These are phyloP conservation scores for Cercophora samala DNA, from an alignment of 495 filamentous ascomycete genomes.

Conservation along the genomic window DNA sequence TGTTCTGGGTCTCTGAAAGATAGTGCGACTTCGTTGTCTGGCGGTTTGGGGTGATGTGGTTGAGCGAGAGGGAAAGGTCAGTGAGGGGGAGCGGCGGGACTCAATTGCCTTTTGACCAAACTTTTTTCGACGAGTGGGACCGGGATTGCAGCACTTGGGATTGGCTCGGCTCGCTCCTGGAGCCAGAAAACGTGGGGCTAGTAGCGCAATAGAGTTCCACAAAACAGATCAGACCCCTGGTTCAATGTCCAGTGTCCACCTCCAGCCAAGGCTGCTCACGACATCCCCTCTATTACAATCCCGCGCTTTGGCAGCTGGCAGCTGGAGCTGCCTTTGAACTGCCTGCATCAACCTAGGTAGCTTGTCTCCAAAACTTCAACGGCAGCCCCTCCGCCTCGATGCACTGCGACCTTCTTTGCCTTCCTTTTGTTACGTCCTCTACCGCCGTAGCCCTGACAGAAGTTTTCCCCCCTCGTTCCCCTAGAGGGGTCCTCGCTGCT, in stretches of 20 bases:
- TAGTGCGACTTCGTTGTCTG: conserved; percentile 71
- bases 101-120: conserved; percentile 33
- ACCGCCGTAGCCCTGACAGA: background rate
- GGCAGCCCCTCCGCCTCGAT: conserved; percentile 9
- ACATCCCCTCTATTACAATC: background rate
- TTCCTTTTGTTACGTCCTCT: background rate
- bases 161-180: conserved; percentile 14
- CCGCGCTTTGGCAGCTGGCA: conserved; percentile 17
- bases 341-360: background rate
- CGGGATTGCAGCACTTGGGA: conserved; percentile 7
- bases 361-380: background rate
- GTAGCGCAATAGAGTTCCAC: conserved; percentile 4
- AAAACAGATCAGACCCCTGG: background rate
- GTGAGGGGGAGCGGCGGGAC: conserved; percentile 34
- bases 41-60: conserved; percentile 35
- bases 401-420: background rate
- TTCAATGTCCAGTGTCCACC: background rate
- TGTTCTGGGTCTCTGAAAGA: conserved; percentile 39
- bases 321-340: background rate
- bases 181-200: conserved; percentile 24
- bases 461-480: background rate
- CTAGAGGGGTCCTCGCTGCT: background rate
- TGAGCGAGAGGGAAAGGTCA: conserved; percentile 35
- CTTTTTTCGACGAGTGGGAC: conserved; percentile 33
- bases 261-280: background rate